Conservation (phyloP, 805 yeast genomes). For the Pichia rugopelliculosa region DNA sequence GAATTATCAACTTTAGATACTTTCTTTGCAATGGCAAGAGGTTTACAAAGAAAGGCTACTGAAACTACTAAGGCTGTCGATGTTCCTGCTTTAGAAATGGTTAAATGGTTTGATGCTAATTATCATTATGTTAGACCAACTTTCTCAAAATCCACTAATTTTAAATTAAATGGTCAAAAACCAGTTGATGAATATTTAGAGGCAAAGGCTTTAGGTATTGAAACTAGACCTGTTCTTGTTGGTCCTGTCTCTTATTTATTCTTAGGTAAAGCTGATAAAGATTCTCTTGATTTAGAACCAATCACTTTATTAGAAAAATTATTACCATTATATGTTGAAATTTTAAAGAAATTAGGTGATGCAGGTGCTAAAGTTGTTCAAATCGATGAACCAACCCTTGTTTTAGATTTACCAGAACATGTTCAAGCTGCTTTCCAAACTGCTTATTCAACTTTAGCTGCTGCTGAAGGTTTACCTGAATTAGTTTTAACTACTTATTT, state of each 20-base stretch:
- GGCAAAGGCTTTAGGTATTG: constrained; percentile 93
- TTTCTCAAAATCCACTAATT: constrained; percentile 87
- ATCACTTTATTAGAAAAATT: constrained; percentile 81
- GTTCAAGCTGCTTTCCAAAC: constrained; percentile 82
- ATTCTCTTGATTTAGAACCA: constrained; percentile 91
- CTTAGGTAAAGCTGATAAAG: constrained; percentile 98
- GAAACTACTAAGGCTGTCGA: constrained; percentile 85
- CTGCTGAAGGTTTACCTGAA: constrained; percentile 66
- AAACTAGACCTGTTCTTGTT: constrained; percentile 94
- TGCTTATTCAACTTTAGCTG: constrained; percentile 72
- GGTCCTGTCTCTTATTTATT: constrained; percentile 95
- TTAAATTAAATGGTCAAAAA: constrained; percentile 93
- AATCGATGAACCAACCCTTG: constrained; percentile 96
- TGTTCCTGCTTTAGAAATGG: constrained; percentile 99
- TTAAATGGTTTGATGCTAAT: constrained; percentile 99
- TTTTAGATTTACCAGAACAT: constrained; percentile 81
- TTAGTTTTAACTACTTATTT: constrained; percentile 85
- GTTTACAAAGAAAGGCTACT: constrained; percentile 95
- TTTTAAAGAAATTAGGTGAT: constrained; percentile 75
- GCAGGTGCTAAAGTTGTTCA: constrained; percentile 96
- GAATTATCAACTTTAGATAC: constrained; percentile 85
- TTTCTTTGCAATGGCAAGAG: constrained; percentile 99
- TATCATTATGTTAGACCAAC: constrained; percentile 99
- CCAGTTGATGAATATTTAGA: constrained; percentile 97
- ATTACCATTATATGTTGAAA: constrained; percentile 87